These are phyloP conservation scores for Claviceps purpurea DNA, from an alignment of 2,329 filamentous ascomycete genomes.

Conservation along the genomic window DNA sequence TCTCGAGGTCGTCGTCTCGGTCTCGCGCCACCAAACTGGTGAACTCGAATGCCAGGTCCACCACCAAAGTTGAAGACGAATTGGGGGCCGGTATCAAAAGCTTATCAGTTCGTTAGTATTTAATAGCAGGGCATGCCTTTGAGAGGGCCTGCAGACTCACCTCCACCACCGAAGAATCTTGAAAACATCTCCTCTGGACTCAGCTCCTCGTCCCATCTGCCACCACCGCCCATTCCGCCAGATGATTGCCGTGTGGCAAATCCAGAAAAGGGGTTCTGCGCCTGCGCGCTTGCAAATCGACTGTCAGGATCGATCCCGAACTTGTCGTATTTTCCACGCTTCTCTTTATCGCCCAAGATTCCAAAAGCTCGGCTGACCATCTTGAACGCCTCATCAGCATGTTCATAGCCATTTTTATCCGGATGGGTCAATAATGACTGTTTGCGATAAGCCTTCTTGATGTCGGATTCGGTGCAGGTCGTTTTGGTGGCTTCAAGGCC, in stretches of 20 bases:
- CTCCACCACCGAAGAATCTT: slow-evolving; percentile 77
- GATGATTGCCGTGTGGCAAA: slow-evolving; percentile 36
- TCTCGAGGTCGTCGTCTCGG: slow-evolving; percentile 65
- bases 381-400: slow-evolving; percentile 97
- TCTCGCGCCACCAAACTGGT: slow-evolving; percentile 78
- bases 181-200: slow-evolving; percentile 95
- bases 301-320: slow-evolving; percentile 89
- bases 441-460: slow-evolving; percentile 97
- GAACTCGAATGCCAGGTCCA: slow-evolving; percentile 80
- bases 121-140: neutral
- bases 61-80: slow-evolving; percentile 95
- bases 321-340: slow-evolving; percentile 68
- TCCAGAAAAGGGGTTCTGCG: slow-evolving; percentile 49
- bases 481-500: slow-evolving; percentile 51
- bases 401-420: slow-evolving; percentile 94
- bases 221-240: slow-evolving; percentile 33
- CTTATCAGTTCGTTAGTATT: slow-evolving; percentile 20
- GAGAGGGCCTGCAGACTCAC: slow-evolving; percentile 14
- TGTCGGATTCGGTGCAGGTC: slow-evolving; percentile 64
- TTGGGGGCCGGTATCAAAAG: slow-evolving; percentile 65
- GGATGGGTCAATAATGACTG: slow-evolving; percentile 89
- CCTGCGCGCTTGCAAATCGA: slow-evolving; percentile 56
- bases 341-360: slow-evolving; percentile 83
- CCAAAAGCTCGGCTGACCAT: slow-evolving; percentile 92
- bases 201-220: slow-evolving; percentile 80